Evolutionary conservation across 768 basidiomycete species (phyloP), one percentile per base, ranked within the genome.

Genomic region (Suillus fuscotomentosus): DNA sequence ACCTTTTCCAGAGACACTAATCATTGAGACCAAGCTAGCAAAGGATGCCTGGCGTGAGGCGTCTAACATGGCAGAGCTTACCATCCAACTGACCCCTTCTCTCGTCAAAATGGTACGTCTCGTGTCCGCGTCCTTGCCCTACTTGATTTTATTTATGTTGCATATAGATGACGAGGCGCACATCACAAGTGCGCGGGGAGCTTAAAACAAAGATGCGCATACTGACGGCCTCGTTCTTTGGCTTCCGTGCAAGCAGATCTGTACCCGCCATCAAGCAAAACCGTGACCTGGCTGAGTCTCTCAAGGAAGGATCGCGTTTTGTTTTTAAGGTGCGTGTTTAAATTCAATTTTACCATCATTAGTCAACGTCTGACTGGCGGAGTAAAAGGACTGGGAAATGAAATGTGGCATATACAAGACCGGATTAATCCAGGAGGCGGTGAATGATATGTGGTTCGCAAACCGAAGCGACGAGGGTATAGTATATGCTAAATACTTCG

Each of bases 391-490:
- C 36, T 62, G 24, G 10, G 50, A 62, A 31, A 62, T 5, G 17
- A 47, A 48, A 57, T 64, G 64, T 27, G 74, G 74, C 14, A 51
- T 76, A 0, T 77, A 73, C 63, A 67, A 74, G 61, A 62, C 69
- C n/a, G 42, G 14, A 0, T 69, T 75, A 24, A 66, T 76, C 17
- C 76, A 77, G 53, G 61, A 61, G 45, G 51, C 57, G 1, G 39
- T 70, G 41, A 75, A 76, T 34, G 14, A 48, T 7, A 66, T 73
- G 59, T 76, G 71, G 71, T 76, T 77, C 55, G 55, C 54, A 24
- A 73, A 75, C 60, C 62, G 61, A 2, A 61, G 57, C n/a, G 69
- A 72, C 60, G 70, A 76, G 45, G 76, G 76, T 36, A 63, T 74
- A 4, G 51, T 63, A 3, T 64, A 71, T 36, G 57, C 57, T 14